Conservation (phyloP, 2,329 filamentous ascomycete genomes). For the Hirsutella rhossiliensis region DNA sequence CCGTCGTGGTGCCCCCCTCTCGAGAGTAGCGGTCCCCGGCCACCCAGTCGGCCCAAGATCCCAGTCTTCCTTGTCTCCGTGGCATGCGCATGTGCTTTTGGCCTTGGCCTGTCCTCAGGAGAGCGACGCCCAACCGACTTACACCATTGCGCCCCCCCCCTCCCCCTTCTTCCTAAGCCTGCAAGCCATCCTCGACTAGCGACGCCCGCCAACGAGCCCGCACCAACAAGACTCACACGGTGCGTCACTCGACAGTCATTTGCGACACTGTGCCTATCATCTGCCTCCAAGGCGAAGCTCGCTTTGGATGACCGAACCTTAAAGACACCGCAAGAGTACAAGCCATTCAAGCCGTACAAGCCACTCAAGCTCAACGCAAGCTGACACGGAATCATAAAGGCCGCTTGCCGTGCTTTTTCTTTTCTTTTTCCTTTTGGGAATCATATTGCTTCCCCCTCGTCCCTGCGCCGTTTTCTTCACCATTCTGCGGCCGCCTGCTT, state of each 20-base stretch:
- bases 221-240: slow-evolving; percentile 1
- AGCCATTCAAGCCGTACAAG: background rate
- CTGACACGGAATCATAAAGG: background rate
- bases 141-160: slow-evolving; percentile 2
- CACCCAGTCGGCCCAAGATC: background rate
- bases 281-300: background rate
- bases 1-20: background rate
- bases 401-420: too few relatives aligned
- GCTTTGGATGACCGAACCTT: background rate
- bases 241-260: slow-evolving; percentile 1
- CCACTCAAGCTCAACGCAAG: background rate
- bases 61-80: background rate
- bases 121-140: slow-evolving; percentile 4
- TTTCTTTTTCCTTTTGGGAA: too few relatives aligned
- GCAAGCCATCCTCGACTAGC: slow-evolving; percentile 1
- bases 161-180: background rate
- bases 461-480: too few relatives aligned
- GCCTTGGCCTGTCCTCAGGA: background rate
- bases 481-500: too few relatives aligned
- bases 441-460: too few relatives aligned
- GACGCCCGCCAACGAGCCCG: background rate
- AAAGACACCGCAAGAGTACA: background rate
- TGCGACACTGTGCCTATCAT: background rate
- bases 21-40: background rate
- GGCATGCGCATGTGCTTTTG: background rate